These are phyloP conservation scores for Tuber umbilicatum DNA, from an alignment of 495 filamentous ascomycete genomes.

Conservation along the genomic window DNA sequence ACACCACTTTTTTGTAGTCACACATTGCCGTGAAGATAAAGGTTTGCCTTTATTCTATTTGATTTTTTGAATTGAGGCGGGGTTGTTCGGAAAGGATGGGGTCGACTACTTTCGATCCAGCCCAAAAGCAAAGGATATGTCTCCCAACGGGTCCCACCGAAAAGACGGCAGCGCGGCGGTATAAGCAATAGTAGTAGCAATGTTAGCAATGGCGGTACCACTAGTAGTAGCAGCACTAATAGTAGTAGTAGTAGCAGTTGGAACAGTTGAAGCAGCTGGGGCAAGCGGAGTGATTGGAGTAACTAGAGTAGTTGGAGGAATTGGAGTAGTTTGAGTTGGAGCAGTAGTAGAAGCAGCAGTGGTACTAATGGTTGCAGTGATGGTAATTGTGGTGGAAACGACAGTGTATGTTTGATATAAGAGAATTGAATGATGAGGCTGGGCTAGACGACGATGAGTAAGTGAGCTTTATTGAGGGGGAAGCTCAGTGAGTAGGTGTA, in stretches of 20 bases:
- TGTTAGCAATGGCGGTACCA: background rate
- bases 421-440: background rate
- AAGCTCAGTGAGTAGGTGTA: background rate
- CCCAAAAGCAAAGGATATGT: background rate
- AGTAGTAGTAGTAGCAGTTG: background rate
- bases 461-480: background rate
- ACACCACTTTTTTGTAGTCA: constrained; percentile 52
- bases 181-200: background rate
- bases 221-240: background rate
- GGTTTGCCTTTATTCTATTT: background rate
- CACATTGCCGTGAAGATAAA: constrained; percentile 44
- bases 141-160: background rate
- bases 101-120: background rate
- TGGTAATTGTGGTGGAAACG: background rate
- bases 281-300: background rate
- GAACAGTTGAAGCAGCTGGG: background rate
- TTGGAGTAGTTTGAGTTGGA: background rate
- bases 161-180: background rate
- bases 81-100: background rate
- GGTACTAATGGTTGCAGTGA: too few relatives aligned
- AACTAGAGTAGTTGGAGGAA: background rate
- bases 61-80: background rate
- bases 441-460: background rate
- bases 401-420: background rate
- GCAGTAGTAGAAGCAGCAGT: too few relatives aligned